Evolutionary conservation across 2,329 filamentous ascomycete genomes (phyloP), one percentile per base, ranked within the genome.

Genomic region (Epichloe gansuensis): DNA sequence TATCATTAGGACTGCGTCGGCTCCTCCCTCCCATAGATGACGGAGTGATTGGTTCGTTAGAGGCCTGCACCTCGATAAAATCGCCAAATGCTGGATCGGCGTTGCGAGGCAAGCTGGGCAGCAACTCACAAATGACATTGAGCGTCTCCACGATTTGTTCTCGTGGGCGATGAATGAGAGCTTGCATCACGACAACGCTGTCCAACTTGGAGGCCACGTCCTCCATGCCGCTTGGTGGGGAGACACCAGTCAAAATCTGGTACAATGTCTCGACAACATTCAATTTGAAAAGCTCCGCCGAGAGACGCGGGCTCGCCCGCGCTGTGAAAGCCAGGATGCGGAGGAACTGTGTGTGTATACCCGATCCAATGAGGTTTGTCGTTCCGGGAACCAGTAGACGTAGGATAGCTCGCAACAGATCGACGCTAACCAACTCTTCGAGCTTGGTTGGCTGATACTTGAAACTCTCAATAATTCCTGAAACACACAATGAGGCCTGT

Each of bases 161-260:
- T 52, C 90, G 84, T 6, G 93, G 93, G 41, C 91, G 84, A 64
- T 97, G 93, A 50, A 98, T 95, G 56, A 98, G 76, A 39, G 94
- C 89, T 70, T 98, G 93, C 94, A 98, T 98, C 61, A 98, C 93
- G 45, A 98, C 81, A 51, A 97, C 91, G 63, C 89, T 95, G 68
- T 97, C 91, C 57, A 97, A 85, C 69, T 94, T 95, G 39, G 81
- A 85, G 34, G 83, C 85, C 53, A 89, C 80, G 64, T 91, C 84
- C 38, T 89, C 83, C 1, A 78, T 83, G 36, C 85, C 87, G 56
- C 75, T 80, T 0, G 93, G 93, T 2, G 93, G 90, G 0, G 93
- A 97, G 2, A 98, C 89, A 21, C 93, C 93, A 0, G 93, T 97
- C 48, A 98, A 71, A 42, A 98, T 97, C 67, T 98, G 93, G 64